These are phyloP conservation scores for Nicotiana knightiana DNA, from an alignment of 257 asterid genomes.

Conservation along the genomic window DNA sequence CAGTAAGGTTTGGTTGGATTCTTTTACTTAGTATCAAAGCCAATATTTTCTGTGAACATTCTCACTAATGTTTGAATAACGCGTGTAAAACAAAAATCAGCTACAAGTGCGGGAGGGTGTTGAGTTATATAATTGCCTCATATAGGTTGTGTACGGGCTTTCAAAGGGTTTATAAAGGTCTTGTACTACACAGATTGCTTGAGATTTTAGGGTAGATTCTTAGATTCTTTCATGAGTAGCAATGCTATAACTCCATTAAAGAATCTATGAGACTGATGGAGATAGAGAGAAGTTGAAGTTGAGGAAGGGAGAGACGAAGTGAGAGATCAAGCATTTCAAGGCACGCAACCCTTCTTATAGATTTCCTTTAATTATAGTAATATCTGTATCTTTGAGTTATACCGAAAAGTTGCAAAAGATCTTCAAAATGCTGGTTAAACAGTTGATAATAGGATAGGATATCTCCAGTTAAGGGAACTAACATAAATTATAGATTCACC, in stretches of 20 bases:
- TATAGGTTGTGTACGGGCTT: background rate
- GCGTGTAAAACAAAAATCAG: background rate
- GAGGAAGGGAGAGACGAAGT: background rate
- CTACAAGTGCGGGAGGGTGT: background rate
- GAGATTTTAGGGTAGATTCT: background rate
- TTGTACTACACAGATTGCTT: background rate
- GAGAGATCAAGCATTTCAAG: background rate
- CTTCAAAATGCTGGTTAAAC: background rate
- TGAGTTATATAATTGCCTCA: background rate
- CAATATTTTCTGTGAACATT: background rate
- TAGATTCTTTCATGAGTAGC: background rate
- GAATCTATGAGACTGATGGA: background rate
- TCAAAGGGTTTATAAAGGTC: background rate
- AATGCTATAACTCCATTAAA: background rate
- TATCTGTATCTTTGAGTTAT: background rate
- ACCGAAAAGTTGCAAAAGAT: background rate
- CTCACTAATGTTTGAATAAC: background rate
- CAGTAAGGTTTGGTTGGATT: background rate
- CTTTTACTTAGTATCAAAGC: background rate
- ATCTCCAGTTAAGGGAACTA: background rate
- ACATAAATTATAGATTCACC: slow-evolving; percentile 30
- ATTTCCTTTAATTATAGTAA: background rate
- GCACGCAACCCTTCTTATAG: background rate
- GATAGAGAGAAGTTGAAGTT: background rate
- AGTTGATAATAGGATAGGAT: background rate